Base-by-base conservation (phyloP, 176 grass and related monocot species). In the Musa itinerans region DNA sequence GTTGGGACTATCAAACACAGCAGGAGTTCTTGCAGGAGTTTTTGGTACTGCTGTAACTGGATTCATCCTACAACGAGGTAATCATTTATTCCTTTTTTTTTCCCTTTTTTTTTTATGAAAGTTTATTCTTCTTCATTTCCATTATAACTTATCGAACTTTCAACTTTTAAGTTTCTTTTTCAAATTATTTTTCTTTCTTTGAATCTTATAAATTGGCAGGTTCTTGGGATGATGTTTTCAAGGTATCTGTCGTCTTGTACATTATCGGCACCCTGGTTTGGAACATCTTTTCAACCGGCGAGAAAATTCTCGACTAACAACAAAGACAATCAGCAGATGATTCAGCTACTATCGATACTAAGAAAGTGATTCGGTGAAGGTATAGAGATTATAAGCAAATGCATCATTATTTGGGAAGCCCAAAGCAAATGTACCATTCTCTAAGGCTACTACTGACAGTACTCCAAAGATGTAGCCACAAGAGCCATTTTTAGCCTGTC, bases 151-250 rank as follows among this genome's bases (percentile, higher is more conserved):
- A 1, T 9, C 1, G 1, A 23, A 63, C 10, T 52, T 68, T 24
- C 14, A 21, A 67, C 22, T 62, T 26, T n/a, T 9, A 17, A 22
- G 50, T 51, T 52, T 17, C 22, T 61, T 51, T 64, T 4, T 26
- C 53, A 66, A 53, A 8, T 63, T 20, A 29, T 76, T 61, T 20
- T 57, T 73, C 56, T 51, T 26, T 48, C 34, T 54, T 65, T 11
- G 2, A 54, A 80, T 82, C 69, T 79, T 26, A 52, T 72, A 17
- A 56, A 65, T 51, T 76, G 52, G 20, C 83, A 97, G 94, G 94
- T 68, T 97, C 94, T 56, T 97, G 94, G 94, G 94, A 97, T 78
- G 76, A 82, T 71, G 94, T 97, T 55, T 97, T 97, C 69, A 88
- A 97, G 81, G 88, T 93, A 70, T 63, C 94, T 62, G 90, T 97